Base-by-base conservation (phyloP, 352 stramenopile species). In the Plasmopara muralis region DNA sequence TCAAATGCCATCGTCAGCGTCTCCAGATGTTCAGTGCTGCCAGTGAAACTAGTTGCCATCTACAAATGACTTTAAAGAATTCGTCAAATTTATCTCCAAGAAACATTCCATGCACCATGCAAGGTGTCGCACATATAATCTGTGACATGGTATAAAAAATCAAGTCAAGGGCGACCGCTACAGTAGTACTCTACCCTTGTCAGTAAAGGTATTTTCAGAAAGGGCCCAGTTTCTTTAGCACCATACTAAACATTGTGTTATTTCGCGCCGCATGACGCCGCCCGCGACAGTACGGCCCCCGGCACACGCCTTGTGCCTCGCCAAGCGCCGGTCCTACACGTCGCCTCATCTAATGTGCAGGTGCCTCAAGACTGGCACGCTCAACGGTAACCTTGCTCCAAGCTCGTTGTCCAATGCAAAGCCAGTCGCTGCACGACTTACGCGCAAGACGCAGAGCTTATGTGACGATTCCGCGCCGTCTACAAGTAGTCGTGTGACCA, bases 251-350 rank as follows among this genome's bases (percentile, higher is more conserved):
- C 20, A 6, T 35, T 35, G 6, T 35, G 31, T 35, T 8, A 35
- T 12, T 35, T 35, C 31, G 31, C 10, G 31, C 31, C 31, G 37
- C 20, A 68, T 68, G 55, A 60, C 50, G 41, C 53, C 46, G 15
- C 51, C 46, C 35, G 41, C 45, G 7, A 47, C 37, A 38, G 39
- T 29, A 18, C 50, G 62, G 28, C 60, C 64, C 14, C 70, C 74
- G 6, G 43, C 62, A 18, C 70, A 85, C 43, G 62, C 72, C 44
- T 66, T 85, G 8, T 60, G 59, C 47, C 52, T 68, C 30, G 53
- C 52, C 44, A 75, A 84, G 60, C 60, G 38, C 47, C 70, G 76
- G 12, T 82, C 79, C 8, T 84, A 85, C 57, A 87, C 76, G 44
- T 89, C 76, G 12, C 79, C 79, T 15, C 67, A 83, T 39, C 57